Base-by-base conservation (phyloP, 805 yeast species). In the Wickerhamiella sergipiensis region DNA sequence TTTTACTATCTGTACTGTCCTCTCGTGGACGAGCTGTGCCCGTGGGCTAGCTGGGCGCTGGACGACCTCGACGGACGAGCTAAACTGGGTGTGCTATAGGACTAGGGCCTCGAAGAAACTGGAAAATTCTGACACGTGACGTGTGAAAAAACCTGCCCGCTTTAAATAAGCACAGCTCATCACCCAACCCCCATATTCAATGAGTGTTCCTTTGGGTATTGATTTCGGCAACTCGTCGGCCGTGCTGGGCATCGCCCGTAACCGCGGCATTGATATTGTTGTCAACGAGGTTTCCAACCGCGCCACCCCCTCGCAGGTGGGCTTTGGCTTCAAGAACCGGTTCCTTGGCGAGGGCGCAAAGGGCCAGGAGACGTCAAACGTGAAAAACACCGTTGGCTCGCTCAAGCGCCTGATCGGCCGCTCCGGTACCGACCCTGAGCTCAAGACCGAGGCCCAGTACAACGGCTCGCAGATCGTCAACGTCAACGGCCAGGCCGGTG, bases 221-320 rank as follows among this genome's bases (percentile, higher is more conserved):
- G 98, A 92, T 80, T 83, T 92, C 68, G 98, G 98, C 74, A 88
- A 88, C 75, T 77, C 79, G 76, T 85, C 79, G 77, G 81, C 95
- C 57, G 97, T 90, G 61, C 78, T 90, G 67, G 97, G 72, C 51
- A 72, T 95, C 67, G 98, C 98, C 57, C 84, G 90, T 70, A 92
- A 90, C 80, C 83, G 97, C 76, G 97, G 97, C 67, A 92, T 92
- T 67, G 99, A 92, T 71, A 83, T 92, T 64, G 86, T 92, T 64
- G 97, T 92, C 73, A 92, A 92, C 69, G 99, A 92, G 73, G 97
- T 92, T 47, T 89, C 97, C 52, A 92, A 92, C 83, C 84, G 99
- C 72, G 71, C 94, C 59, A 92, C 99, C 33, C 98, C 99, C 22
- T 69, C 85, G 31, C 69, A 86, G 59, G 92, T 92, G 60, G 97